Conservation (phyloP, 805 yeast species). For the Kluyveromyces dobzhanskii region DNA sequence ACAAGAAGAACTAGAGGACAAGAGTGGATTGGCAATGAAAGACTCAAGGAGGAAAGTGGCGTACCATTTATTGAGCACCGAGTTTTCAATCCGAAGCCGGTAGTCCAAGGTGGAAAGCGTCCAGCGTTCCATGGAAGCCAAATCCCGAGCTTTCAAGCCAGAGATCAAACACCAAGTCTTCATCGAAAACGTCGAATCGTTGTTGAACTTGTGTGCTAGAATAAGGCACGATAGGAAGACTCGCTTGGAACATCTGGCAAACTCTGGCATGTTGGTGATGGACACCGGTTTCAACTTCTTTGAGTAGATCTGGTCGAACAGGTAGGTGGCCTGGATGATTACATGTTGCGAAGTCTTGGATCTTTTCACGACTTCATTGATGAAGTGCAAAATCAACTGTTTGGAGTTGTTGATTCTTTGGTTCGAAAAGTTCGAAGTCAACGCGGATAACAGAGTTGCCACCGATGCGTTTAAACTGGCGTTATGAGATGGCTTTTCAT, state of each 20-base stretch:
- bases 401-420: constrained; percentile 15
- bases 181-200: constrained; percentile 22
- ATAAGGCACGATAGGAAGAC: constrained; percentile 18
- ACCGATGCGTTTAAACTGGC: constrained; percentile 4
- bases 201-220: constrained; percentile 20
- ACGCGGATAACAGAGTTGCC: constrained; percentile 12
- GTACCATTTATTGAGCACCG: constrained; percentile 1
- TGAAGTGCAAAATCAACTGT: constrained; percentile 8
- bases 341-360: constrained; percentile 17
- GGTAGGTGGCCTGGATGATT: constrained; percentile 14
- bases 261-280: constrained; percentile 15
- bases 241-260: constrained; percentile 21
- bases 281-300: constrained; percentile 4
- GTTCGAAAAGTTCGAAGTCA: constrained; percentile 11
- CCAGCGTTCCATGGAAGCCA: constrained; percentile 23
- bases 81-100: constrained; percentile 3
- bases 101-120: constrained; percentile 16
- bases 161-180: constrained; percentile 20
- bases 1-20: neutral
- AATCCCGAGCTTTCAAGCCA: constrained; percentile 14
- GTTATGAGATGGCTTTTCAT: no score
- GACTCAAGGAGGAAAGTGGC: neutral
- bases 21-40: neutral
- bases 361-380: constrained; percentile 19
- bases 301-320: constrained; percentile 13